Percentiles rank a stretch among this genome's conserved stretches.
Conservation (phyloP, 306 rosid genomes). For the Citrullus mucosospermus region DNA sequence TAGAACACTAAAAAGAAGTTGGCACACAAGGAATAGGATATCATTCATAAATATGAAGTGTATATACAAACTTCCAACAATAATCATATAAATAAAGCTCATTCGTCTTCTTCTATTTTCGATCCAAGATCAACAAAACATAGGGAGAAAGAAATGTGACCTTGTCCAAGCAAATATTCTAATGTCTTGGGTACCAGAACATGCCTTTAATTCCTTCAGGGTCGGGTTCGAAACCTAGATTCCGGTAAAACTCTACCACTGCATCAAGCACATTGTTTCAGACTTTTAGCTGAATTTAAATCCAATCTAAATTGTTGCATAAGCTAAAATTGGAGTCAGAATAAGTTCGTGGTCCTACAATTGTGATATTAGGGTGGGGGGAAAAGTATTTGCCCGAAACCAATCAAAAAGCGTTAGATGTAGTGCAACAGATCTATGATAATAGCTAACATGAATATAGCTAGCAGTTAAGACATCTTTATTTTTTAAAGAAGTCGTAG, state of each 20-base stretch:
- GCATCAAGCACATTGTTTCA: constrained; percentile 22
- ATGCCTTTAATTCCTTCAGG: constrained; percentile 97
- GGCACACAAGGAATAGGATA: background rate
- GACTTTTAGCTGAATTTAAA: background rate
- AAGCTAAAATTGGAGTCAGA: background rate
- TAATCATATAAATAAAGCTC: background rate
- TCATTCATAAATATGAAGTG: background rate
- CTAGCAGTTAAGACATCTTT: background rate
- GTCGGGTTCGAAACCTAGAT: constrained; percentile 88
- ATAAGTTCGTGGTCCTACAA: background rate
- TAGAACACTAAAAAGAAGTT: background rate
- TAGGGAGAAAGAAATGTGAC: constrained; percentile 9
- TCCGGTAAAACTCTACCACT: constrained; percentile 84
- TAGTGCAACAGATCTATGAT: background rate
- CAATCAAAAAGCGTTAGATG: background rate
- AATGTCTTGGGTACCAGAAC: constrained; percentile 85
- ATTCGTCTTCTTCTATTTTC: background rate
- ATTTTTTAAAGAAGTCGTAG: background rate
- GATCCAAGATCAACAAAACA: background rate
- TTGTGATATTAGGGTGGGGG: background rate
- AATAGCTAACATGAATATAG: background rate
- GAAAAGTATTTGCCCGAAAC: background rate
- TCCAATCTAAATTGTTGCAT: background rate
- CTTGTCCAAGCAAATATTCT: background rate
- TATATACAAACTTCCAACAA: background rate